These are phyloP conservation scores for Trapa bicornis DNA, from an alignment of 345 rosid species.

Conservation along the genomic window DNA sequence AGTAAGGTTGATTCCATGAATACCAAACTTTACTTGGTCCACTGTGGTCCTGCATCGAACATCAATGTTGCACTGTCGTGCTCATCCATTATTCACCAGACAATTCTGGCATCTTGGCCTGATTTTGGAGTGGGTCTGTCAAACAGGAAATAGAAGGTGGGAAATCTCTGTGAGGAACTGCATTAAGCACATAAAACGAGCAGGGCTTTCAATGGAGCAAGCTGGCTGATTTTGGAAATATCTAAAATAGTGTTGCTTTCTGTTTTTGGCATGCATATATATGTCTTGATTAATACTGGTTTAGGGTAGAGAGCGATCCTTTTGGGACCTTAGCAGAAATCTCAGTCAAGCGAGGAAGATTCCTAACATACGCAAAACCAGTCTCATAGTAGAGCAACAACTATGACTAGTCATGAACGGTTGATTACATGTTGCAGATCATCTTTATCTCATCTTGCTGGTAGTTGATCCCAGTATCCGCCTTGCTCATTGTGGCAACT, in stretches of 20 bases:
- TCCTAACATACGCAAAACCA: background rate
- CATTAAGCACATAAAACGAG: background rate
- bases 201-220: background rate
- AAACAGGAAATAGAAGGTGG: background rate
- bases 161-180: conserved; percentile 2
- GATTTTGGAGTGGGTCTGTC: background rate
- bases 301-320: background rate
- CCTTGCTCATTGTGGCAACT: background rate
- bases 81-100: background rate
- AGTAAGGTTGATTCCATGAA: background rate
- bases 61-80: background rate
- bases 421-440: background rate
- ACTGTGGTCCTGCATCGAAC: background rate
- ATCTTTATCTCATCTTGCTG: background rate
- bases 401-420: background rate
- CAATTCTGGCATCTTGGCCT: background rate
- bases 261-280: background rate
- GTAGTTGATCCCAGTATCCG: background rate
- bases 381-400: background rate
- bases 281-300: background rate
- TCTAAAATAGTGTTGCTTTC: background rate
- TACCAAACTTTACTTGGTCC: background rate
- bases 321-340: background rate
- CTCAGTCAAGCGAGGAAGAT: background rate
- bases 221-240: background rate